Conservation (phyloP, 2,329 filamentous ascomycete species). For the Ustulina deusta region DNA sequence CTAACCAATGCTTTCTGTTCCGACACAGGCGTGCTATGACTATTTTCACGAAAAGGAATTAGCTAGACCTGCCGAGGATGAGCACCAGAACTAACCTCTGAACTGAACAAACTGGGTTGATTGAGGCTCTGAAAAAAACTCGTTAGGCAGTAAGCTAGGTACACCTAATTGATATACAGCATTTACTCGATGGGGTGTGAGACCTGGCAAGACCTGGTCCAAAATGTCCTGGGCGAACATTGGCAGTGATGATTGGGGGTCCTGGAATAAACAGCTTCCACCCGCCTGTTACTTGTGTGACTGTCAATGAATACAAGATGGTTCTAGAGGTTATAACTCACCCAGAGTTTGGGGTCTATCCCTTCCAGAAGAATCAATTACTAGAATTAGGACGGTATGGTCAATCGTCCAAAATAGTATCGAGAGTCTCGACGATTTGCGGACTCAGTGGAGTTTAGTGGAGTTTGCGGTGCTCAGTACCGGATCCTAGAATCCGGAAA, state of each 20-base stretch:
- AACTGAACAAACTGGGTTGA: neutral
- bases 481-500: neutral
- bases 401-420: neutral
- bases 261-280: neutral
- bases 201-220: neutral
- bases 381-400: too few relatives aligned
- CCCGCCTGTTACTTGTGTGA: too few relatives aligned
- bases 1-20: too few relatives aligned
- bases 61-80: neutral
- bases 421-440: conserved; percentile 3
- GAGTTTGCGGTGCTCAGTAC: conserved; percentile 13
- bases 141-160: neutral
- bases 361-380: too few relatives aligned
- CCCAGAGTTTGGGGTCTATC: too few relatives aligned
- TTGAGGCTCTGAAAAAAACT: neutral
- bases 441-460: conserved; percentile 19
- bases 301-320: too few relatives aligned
- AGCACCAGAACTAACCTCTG: neutral
- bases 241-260: too few relatives aligned
- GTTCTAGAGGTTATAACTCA: too few relatives aligned
- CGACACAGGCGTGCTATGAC: neutral
- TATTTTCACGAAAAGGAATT: neutral
- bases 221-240: neutral
- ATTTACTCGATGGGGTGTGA: neutral
- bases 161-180: neutral